A percentile compares a stretch with the other conserved stretches of the same genome.
These are phyloP conservation scores for Fonsecaea erecta DNA, from an alignment of 2,329 filamentous ascomycete genomes.

Conservation along the genomic window DNA sequence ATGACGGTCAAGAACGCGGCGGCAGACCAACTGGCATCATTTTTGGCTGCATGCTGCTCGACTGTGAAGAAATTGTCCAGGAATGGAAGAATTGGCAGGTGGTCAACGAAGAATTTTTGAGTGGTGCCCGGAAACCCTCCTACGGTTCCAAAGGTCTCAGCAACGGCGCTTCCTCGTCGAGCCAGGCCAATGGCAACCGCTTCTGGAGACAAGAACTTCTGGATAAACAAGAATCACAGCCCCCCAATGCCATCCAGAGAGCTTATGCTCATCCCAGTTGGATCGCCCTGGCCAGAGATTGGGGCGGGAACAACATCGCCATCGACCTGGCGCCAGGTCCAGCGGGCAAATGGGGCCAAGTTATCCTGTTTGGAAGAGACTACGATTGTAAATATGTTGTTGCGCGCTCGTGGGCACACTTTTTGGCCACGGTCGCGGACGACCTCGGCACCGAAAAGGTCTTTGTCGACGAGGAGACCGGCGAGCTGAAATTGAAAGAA, in stretches of 20 bases:
- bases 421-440: slow-evolving; percentile 85
- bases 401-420: slow-evolving; percentile 85
- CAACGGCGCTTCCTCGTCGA: slow-evolving; percentile 67
- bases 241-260: slow-evolving; percentile 83
- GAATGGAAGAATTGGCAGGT: slow-evolving; percentile 97
- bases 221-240: slow-evolving; percentile 83
- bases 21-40: slow-evolving; percentile 89
- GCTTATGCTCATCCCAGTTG: slow-evolving; percentile 91
- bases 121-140: slow-evolving; percentile 60
- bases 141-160: slow-evolving; percentile 70
- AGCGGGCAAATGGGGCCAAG: slow-evolving; percentile 89
- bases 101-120: slow-evolving; percentile 87
- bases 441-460: slow-evolving; percentile 89
- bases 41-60: slow-evolving; percentile 91
- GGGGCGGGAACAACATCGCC: slow-evolving; percentile 97
- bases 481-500: slow-evolving; percentile 88
- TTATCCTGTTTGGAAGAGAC: slow-evolving; percentile 95
- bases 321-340: slow-evolving; percentile 91
- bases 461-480: slow-evolving; percentile 87
- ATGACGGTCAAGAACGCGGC: slow-evolving; percentile 96
- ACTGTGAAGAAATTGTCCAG: slow-evolving; percentile 97
- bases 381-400: slow-evolving; percentile 99
- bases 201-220: slow-evolving; percentile 86
- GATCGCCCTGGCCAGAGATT: slow-evolving; percentile 95
- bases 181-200: slow-evolving; percentile 54